These are phyloP conservation scores for Chlorella vulgaris DNA, from an alignment of 139 green algal species.

Conservation along the genomic window DNA sequence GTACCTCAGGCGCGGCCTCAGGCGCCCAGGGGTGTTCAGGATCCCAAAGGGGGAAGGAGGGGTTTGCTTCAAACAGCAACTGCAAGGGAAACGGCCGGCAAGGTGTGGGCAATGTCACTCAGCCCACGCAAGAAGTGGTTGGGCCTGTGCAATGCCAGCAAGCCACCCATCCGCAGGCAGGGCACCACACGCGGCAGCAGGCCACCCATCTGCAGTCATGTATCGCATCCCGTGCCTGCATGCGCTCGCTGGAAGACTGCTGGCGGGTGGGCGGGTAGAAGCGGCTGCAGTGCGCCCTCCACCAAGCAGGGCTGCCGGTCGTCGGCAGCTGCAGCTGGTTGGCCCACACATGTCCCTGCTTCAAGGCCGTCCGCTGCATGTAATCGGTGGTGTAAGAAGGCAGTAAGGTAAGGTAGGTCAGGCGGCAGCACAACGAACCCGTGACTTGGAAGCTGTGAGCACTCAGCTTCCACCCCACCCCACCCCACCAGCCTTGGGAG, in stretches of 20 bases:
- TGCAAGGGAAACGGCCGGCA: neutral
- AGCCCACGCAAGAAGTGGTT: no score
- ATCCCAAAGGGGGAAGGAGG: neutral
- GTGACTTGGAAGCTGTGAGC: no score
- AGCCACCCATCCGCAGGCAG: no score
- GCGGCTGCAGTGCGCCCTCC: neutral
- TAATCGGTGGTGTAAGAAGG: neutral
- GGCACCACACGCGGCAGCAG: neutral
- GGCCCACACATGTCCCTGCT: neutral
- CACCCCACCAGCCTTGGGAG: no score
- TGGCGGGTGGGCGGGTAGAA: neutral
- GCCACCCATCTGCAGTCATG: no score
- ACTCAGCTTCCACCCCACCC: no score
- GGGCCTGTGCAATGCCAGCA: no score
- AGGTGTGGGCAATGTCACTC: no score
- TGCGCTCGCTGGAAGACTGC: neutral
- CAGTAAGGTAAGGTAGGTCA: neutral
- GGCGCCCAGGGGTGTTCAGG: neutral
- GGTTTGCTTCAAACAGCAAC: neutral
- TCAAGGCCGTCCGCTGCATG: neutral
- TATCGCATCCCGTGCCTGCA: neutral
- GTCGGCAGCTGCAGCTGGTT: neutral
- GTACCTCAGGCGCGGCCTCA: neutral
- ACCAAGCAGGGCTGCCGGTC: neutral
- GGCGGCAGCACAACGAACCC: no score